phyloP scores from a whole-genome alignment of 768 basidiomycete species.

The Tulasnella sp. region DNA sequence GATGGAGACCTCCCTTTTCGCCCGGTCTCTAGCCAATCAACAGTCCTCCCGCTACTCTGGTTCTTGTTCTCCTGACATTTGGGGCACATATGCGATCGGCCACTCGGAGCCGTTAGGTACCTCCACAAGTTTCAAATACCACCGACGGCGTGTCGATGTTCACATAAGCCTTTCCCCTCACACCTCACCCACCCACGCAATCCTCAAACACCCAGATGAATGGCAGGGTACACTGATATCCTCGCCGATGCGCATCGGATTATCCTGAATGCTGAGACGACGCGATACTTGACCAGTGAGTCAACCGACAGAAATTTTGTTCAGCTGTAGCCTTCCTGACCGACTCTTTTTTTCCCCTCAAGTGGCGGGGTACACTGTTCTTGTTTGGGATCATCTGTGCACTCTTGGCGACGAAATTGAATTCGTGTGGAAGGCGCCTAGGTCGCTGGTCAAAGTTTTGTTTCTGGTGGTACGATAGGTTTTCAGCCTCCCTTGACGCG shows the following conservation, averaged over 20 bases:
- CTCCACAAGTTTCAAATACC: not conserved
- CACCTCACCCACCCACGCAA: not conserved
- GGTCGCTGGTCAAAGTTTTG: not conserved
- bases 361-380: not conserved
- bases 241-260: not conserved
- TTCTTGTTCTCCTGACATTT: not conserved
- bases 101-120: not conserved
- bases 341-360: not conserved
- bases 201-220: not conserved
- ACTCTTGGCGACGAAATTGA: not conserved
- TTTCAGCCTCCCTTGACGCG: not conserved
- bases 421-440: not conserved
- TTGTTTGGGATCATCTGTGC: not conserved
- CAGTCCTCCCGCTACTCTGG: not conserved
- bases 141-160: not conserved
- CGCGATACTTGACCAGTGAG: not conserved
- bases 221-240: not conserved
- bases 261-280: not conserved
- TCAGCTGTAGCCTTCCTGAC: not conserved
- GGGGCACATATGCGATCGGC: not conserved
- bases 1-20: not conserved
- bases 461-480: not conserved
- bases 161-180: not conserved
- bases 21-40: not conserved
- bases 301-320: not conserved